Evolutionary conservation across 208 protist genomes (phyloP).

Genomic region (Balamuthia mandrillaris): DNA sequence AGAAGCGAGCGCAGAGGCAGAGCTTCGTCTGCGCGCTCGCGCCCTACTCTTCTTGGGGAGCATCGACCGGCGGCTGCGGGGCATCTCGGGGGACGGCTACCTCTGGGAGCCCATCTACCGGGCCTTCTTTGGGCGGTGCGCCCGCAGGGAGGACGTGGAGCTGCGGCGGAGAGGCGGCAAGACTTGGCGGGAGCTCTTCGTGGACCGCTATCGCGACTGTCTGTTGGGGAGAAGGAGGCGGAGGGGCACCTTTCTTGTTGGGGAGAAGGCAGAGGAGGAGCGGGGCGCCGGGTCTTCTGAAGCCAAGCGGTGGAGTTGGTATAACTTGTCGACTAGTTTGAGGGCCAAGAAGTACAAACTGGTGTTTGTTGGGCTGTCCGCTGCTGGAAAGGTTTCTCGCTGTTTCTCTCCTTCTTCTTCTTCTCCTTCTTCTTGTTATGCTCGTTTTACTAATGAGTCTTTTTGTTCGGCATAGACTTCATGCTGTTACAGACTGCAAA

Average conservation of each 20-base stretch:
- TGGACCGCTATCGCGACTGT: background rate
- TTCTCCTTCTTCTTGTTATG: background rate
- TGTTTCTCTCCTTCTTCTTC: background rate
- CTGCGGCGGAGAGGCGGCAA: too few species aligned
- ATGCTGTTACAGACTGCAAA: constrained; percentile 4
- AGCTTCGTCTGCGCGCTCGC: too few species aligned
- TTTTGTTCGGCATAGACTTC: background rate
- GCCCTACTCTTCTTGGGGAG: background rate
- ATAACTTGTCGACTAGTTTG: too few species aligned
- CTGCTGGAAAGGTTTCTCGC: background rate
- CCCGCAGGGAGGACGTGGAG: background rate
- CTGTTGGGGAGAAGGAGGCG: background rate
- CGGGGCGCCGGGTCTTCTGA: too few species aligned
- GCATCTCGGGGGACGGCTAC: background rate
- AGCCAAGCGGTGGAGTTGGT: too few species aligned
- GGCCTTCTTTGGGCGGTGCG: background rate
- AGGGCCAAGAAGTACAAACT: constrained; percentile 1
- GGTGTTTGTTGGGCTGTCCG: background rate
- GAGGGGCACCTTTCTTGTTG: too few species aligned
- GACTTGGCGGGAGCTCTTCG: background rate
- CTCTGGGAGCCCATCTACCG: background rate
- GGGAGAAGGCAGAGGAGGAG: too few species aligned
- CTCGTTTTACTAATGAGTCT: background rate
- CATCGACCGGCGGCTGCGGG: background rate
- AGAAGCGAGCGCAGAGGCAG: too few species aligned